These are phyloP conservation scores for Bryum argenteum DNA, from an alignment of 225 moss, liverwort and hornwort species.

Conservation along the genomic window DNA sequence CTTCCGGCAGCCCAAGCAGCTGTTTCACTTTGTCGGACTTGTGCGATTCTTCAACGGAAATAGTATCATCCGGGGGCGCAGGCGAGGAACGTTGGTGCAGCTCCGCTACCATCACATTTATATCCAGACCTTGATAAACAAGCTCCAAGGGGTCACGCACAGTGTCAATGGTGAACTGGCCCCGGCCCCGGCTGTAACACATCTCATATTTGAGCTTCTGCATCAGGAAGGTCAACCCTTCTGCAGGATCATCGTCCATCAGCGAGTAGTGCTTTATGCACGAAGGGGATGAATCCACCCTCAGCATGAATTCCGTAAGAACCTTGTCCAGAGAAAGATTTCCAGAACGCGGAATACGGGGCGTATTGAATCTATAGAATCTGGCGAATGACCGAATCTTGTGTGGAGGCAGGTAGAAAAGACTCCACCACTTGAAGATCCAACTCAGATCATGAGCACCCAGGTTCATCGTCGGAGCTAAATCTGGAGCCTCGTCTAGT, in stretches of 20 bases:
- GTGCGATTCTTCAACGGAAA: conserved; percentile 66
- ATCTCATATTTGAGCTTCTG: conserved; percentile 94
- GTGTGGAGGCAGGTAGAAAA: conserved; percentile 87
- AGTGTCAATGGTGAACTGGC: conserved; percentile 74
- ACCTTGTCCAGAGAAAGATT: conserved; percentile 97
- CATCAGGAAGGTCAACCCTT: conserved; percentile 87
- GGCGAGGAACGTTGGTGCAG: conserved; percentile 50
- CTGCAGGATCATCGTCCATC: conserved; percentile 88
- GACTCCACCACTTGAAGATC: conserved; percentile 90
- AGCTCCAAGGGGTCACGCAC: conserved; percentile 84
- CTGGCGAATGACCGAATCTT: conserved; percentile 87
- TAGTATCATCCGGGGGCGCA: conserved; percentile 48
- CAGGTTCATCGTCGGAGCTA: conserved; percentile 80
- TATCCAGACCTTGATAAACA: conserved; percentile 94
- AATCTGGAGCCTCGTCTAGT: conserved; percentile 49
- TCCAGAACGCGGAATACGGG: conserved; percentile 86
- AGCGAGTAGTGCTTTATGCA: conserved; percentile 91
- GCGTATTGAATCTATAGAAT: conserved; percentile 77
- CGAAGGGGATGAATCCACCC: conserved; percentile 89
- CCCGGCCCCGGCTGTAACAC: conserved; percentile 89
- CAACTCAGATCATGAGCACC: conserved; percentile 84
- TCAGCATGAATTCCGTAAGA: conserved; percentile 88
- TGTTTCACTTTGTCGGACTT: conserved; percentile 94
- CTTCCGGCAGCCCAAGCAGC: conserved; percentile 83
- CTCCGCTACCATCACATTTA: conserved; percentile 79